Evolutionary conservation across 257 asterid genomes (phyloP), one percentile per base, ranked within the genome.

Genomic region (Haberlea rhodopensis): DNA sequence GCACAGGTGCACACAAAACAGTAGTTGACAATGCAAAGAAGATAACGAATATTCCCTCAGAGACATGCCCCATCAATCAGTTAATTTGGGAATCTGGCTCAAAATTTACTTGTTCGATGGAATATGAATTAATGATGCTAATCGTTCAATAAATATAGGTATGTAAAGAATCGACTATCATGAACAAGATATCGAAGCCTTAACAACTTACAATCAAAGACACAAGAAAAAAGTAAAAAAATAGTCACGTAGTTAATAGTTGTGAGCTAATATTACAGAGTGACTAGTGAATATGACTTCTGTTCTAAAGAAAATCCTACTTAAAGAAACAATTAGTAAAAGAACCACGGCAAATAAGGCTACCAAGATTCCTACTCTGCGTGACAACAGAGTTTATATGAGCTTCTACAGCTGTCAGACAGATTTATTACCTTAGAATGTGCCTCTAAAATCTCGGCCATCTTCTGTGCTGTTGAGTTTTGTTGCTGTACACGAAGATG

Each of bases 361-460:
- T 3, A 55, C 51, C 66, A 57, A 57, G n/a, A 40, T 65, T 10
- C 24, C 49, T n/a, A 45, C 58, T 48, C 46, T 34, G 22, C 11
- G 48, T 15, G 20, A 18, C 19, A 20, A 57, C 59, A 53, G 26
- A 55, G 54, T 55, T 49, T 22, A 23, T 31, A 46, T 61, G 26
- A 53, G 52, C 60, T 20, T 66, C 49, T 24, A 27, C 8, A 28
- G 60, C 53, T 23, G 55, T 46, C 24, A 8, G 9, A 37, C 67
- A 6, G 26, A 61, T 22, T 55, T 54, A 32, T n/a, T 46, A 94
- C 99, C 97, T 86, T 94, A 60, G 97, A 95, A 90, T 90, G 97
- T 67, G 96, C 97, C 95, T 94, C 97, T 83, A 94, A 90, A 89
- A 89, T 77, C 72, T 86, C 85, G 84, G 96, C 96, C 94, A 94